Evolutionary conservation across 139 green algal genomes (phyloP), one percentile per base, ranked within the genome.

Genomic region (Picochlorum costavermella): DNA sequence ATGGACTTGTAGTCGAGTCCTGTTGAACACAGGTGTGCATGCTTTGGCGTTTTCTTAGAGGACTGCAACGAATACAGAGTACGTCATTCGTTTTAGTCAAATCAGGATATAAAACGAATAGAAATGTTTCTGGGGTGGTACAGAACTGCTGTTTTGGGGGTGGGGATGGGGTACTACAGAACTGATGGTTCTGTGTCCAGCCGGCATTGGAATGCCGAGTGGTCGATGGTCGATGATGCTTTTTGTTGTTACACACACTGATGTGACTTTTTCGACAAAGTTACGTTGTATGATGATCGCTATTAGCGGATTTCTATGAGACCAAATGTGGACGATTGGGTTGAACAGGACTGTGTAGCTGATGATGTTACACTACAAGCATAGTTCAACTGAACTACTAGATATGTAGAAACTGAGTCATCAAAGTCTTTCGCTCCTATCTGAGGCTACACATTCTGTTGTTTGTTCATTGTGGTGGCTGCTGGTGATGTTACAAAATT

Each of bases 341-440:
- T 56, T 50, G n/a, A 16, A 59, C 10, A 66, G 9, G 6, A 63
- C 2, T 25, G 20, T 45, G 23, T 26, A 50, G 43, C 58, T 51
- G n/a, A 74, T 75, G 69, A 74, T 75, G 65, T 26, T 69, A 50
- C 45, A 64, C 56, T 71, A 74, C 68, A 53, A 61, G 72, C 72
- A 78, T 78, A 78, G 72, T 78, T 78, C 72, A 78, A 66, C 67
- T 59, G 72, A 78, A 50, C 60, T 63, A 29, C 51, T 59, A 46
- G 56, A 37, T 61, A 36, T 69, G 48, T 28, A 33, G 23, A 69
- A 51, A 77, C 44, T 31, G 17, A 50, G 49, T 26, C 49, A 67
- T 37, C 45, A 75, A 53, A 63, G 67, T 78, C 72, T 78, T 78
- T 78, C 72, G 72, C 72, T 78, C 72, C 72, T 78, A 78, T 71